Base-by-base conservation (phyloP, 306 rosid genomes). In the Glycyrrhiza uralensis region DNA sequence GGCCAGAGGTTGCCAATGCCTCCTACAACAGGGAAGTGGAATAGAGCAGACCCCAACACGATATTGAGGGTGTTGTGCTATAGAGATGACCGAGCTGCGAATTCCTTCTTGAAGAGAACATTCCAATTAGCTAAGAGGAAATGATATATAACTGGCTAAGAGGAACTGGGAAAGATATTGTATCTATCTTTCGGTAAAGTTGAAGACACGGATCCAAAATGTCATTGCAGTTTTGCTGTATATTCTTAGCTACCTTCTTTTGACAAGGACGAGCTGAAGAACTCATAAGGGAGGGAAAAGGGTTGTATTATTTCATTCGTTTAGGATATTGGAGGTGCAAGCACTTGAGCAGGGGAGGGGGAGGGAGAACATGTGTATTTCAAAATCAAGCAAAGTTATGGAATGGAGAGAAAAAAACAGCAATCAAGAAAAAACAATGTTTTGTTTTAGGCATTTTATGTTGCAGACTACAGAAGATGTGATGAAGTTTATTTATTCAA, bases 1-100 rank as follows among this genome's bases (percentile, higher is more conserved):
- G 91, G 92, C 7, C 89, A 83, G 14, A 89, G 78, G 73, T 69
- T 94, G 33, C 97, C 96, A 3, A 89, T 94, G 98, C 96, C 98
- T 79, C 96, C 98, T 8, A 91, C 97, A 4, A 91, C 96, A 19
- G 88, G 97, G 54, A 80, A 86, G 38, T 94, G 98, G 98, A 85
- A 85, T 33, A 81, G 89, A 45, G 60, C 92, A 14, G 97, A 94
- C 51, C 95, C 98, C 1, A 94, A 94, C 74, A 91, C 98, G 58
- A 86, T 94, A 33, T 58, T 94, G 74, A 88, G 98, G 68, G 97
- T 94, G 2, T 65, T 94, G 84, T 94, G 98, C 73, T 77, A 89
- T 57, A 80, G 98, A 74, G 78, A 89, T 74, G 98, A 91, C 61
- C 49, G 77, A 36, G 28, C 79, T 14, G 91, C 98, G 3, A 89